phyloP scores from a whole-genome alignment of 768 basidiomycete genomes.

The Lactifluus piperatus region DNA sequence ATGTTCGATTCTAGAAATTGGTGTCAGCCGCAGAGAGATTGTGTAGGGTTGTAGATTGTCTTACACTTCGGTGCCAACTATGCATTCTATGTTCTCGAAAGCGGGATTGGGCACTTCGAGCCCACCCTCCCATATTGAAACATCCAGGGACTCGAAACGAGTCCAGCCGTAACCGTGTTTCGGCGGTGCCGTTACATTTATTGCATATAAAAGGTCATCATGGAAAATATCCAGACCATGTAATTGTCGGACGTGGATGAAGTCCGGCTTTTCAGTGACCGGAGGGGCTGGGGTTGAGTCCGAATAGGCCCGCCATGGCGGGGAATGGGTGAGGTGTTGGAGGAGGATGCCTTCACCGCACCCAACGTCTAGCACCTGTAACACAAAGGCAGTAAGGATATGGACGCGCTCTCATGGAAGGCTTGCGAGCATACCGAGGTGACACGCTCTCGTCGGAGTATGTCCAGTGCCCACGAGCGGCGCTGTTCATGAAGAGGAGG shows the following conservation, averaged over 20 bases:
- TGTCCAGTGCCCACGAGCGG: constrained; percentile 61
- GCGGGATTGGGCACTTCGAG: constrained; percentile 57
- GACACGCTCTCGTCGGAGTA: constrained; percentile 48
- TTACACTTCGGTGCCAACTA: constrained; percentile 77
- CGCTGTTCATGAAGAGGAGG: constrained; percentile 63
- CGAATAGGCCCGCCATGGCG: constrained; percentile 51
- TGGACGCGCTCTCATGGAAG: background rate
- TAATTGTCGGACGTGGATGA: constrained; percentile 48
- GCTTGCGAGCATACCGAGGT: constrained; percentile 33
- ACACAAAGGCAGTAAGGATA: background rate
- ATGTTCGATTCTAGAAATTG: constrained; percentile 62
- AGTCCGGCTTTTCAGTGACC: constrained; percentile 25
- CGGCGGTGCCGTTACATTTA: constrained; percentile 39
- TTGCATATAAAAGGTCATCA: constrained; percentile 46
- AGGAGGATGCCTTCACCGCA: constrained; percentile 79
- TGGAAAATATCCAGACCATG: constrained; percentile 61
- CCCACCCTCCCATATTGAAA: constrained; percentile 68
- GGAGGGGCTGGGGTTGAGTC: constrained; percentile 23
- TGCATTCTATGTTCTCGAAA: constrained; percentile 59
- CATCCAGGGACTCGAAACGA: constrained; percentile 63
- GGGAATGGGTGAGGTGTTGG: constrained; percentile 58
- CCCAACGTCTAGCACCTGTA: constrained; percentile 71
- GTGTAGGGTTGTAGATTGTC: constrained; percentile 23
- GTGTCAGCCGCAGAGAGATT: background rate
- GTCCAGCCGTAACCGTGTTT: constrained; percentile 18